phyloP scores from a whole-genome alignment of 1,284 basidiomycete genomes.

The Psilocybe mexicana region DNA sequence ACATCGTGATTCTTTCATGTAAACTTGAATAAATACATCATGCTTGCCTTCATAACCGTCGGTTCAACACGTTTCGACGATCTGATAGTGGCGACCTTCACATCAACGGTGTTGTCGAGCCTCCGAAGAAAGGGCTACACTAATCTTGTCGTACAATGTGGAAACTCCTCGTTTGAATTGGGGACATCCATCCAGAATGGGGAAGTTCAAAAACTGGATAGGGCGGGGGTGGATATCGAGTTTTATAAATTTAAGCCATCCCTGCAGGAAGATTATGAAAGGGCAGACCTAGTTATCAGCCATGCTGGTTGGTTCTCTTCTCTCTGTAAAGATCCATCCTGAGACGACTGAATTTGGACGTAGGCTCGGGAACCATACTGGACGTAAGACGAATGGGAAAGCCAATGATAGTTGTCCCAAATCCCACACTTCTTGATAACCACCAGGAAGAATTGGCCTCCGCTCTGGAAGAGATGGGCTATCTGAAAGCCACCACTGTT shows the following conservation, averaged over 20 bases:
- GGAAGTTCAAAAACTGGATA: conserved; percentile 31
- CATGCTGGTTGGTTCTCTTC: conserved; percentile 75
- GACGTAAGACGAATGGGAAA: conserved; percentile 79
- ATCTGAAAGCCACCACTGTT: conserved; percentile 64
- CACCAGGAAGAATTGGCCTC: conserved; percentile 91
- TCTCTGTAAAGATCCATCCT: neutral
- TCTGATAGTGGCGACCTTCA: conserved; percentile 68
- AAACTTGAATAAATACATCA: conserved; percentile 25
- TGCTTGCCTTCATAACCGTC: conserved; percentile 82
- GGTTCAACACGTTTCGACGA: conserved; percentile 88
- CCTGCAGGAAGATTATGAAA: conserved; percentile 63
- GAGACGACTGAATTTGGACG: neutral
- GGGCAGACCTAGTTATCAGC: conserved; percentile 81
- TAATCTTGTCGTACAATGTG: conserved; percentile 73
- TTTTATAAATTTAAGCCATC: conserved; percentile 75
- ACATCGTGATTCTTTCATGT: neutral
- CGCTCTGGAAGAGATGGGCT: conserved; percentile 61
- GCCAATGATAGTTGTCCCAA: conserved; percentile 87
- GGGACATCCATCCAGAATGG: conserved; percentile 27
- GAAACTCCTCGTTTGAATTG: conserved; percentile 48
- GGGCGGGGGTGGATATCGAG: conserved; percentile 56
- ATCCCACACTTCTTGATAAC: conserved; percentile 87
- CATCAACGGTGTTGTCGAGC: conserved; percentile 52
- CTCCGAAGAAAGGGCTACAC: conserved; percentile 59
- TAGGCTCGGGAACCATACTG: conserved; percentile 93